Evolutionary conservation across 371 early-diverging fungal genomes (phyloP), one percentile per base, ranked within the genome.

Genomic region (Actinomortierella wolfii): DNA sequence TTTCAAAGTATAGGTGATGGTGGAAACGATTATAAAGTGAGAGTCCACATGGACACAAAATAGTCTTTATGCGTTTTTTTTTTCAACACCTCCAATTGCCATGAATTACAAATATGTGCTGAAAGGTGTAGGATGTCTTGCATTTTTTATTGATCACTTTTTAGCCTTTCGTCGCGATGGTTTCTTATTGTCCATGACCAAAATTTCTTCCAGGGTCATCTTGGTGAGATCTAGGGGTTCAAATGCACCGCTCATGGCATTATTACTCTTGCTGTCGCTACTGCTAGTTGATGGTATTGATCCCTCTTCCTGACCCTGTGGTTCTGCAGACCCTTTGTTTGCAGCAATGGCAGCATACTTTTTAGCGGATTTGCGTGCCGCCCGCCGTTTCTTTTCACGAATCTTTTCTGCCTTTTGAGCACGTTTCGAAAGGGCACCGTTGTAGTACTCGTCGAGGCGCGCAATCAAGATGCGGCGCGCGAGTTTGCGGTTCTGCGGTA

Each of bases 401-500:
- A 87, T 77, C 60, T 90, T 91, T 2, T 80, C 82, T 11, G 85
- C 85, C 60, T 87, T 88, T 48, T 83, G 67, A 2, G 83, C 84
- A n/a, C 69, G 78, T 59, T 92, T 92, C 20, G 91, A 90, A 18
- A 79, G 52, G 0, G 79, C 62, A 7, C 91, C 91, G 57, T 94
- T 94, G 56, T 79, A 59, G 9, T 82, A 59, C 34, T 87, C 84
- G 62, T 94, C 94, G 34, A 94, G 64, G 61, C 90, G 88, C 14
- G 79, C 84, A 15, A 77, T 68, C 3, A 94, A 65, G 26, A 91
- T 69, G 61, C 90, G 89, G 29, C 88, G 68, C 1, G 94, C 94
- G 44, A 90, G 83, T 26, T 86, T 86, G 54, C 94, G 83, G 70
- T 94, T 94, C 56, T 87, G 83, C 41, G 87, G 81, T 42, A 91